Conservation (phyloP, 768 basidiomycete genomes). For the Lactifluus pinguis region DNA sequence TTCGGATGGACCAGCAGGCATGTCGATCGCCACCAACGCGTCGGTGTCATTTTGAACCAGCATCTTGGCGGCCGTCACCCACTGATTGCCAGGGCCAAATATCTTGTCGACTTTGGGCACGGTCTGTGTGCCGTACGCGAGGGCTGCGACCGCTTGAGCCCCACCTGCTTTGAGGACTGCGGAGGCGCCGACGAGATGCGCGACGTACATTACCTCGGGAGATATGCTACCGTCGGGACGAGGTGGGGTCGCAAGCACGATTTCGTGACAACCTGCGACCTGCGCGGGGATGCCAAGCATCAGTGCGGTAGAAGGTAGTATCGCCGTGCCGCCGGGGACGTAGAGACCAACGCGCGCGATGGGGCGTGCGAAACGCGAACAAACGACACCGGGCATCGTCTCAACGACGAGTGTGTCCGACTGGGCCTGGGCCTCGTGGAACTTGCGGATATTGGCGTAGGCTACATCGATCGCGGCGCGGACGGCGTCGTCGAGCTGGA, state of each 20-base stretch:
- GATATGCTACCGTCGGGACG: conserved; percentile 86
- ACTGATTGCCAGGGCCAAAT: conserved; percentile 98
- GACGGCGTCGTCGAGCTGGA: conserved; percentile 53
- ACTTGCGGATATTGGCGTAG: conserved; percentile 84
- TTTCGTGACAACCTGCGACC: conserved; percentile 87
- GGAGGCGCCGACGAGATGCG: conserved; percentile 81
- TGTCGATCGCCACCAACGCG: conserved; percentile 93
- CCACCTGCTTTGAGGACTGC: conserved; percentile 92
- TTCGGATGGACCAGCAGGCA: conserved; percentile 98
- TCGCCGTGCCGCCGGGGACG: conserved; percentile 94
- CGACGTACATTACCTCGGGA: conserved; percentile 97
- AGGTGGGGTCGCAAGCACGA: conserved; percentile 95
- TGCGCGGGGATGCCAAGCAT: conserved; percentile 98
- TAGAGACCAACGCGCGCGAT: conserved; percentile 94
- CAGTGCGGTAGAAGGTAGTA: conserved; percentile 91
- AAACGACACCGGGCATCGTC: conserved; percentile 97
- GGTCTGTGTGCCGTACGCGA: conserved; percentile 93
- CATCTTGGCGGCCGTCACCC: conserved; percentile 99
- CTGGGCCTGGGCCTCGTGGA: conserved; percentile 85
- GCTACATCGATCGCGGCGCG: conserved; percentile 80
- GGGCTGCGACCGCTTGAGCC: conserved; percentile 89
- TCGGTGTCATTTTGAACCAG: conserved; percentile 97
- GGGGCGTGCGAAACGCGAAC: conserved; percentile 90
- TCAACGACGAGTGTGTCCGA: conserved; percentile 68
- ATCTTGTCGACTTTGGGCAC: conserved; percentile 99